These are phyloP conservation scores for Lecanosticta acicola DNA, from an alignment of 2,329 filamentous ascomycete species.

Conservation along the genomic window DNA sequence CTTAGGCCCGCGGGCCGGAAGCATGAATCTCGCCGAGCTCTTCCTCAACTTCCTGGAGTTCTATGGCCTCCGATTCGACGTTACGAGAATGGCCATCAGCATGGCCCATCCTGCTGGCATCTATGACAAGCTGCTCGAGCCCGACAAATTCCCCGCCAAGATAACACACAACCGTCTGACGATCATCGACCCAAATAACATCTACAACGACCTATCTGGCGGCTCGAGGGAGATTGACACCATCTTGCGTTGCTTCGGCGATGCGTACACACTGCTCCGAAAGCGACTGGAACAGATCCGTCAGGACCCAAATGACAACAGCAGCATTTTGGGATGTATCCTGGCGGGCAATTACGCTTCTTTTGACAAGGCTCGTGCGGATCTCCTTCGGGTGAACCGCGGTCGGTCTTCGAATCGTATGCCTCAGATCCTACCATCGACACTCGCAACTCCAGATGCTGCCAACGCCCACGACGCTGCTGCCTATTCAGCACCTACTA, in stretches of 20 bases:
- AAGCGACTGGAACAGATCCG: constrained; percentile 28
- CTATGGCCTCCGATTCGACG: constrained; percentile 79
- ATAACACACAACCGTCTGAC: constrained; percentile 64
- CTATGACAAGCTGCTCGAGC: constrained; percentile 64
- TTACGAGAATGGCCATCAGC: constrained; percentile 63
- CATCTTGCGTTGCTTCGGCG: constrained; percentile 64
- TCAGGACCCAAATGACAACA: constrained; percentile 23
- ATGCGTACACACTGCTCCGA: constrained; percentile 59
- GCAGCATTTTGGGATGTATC: constrained; percentile 65
- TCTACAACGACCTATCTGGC: constrained; percentile 81
- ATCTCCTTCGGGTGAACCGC: constrained; percentile 1
- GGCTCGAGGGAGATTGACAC: constrained; percentile 66
- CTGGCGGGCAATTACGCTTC: constrained; percentile 73
- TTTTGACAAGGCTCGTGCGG: constrained; percentile 62
- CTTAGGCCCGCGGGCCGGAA: constrained; percentile 61
- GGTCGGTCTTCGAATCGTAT: not conserved
- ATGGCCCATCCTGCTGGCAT: constrained; percentile 68
- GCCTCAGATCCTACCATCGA: not conserved
- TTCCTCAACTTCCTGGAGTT: constrained; percentile 84
- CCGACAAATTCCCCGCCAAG: constrained; percentile 21
- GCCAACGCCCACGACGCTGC: not conserved
- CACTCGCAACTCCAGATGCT: not conserved
- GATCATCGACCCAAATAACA: constrained; percentile 87
- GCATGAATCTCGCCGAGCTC: constrained; percentile 70
- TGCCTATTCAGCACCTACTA: not conserved